Conservation (phyloP, 148 eudicot species). For the Rhododendron griersonianum region DNA sequence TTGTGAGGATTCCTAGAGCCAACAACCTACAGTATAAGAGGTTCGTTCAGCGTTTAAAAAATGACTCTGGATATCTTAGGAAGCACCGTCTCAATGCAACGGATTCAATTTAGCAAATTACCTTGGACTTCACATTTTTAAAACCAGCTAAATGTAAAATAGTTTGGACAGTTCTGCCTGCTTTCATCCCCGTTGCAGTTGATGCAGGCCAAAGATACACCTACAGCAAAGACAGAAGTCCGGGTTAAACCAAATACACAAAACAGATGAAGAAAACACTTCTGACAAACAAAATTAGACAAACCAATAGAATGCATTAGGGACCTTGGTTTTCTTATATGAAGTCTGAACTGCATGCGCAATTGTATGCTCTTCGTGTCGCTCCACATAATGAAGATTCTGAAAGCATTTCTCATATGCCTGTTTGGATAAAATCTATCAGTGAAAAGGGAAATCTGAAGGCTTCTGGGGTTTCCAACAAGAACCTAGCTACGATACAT, state of each 20-base stretch:
- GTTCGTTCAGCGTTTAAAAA: neutral
- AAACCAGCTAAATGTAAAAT: conserved; percentile 82
- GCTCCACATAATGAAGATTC: conserved; percentile 82
- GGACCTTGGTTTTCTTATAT: conserved; percentile 94
- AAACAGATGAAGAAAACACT: neutral
- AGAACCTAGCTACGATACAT: neutral
- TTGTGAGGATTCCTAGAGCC: conserved; percentile 91
- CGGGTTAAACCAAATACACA: neutral
- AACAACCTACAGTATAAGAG: conserved; percentile 57
- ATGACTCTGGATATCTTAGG: neutral
- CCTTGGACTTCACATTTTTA: conserved; percentile 91
- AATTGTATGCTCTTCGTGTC: conserved; percentile 92
- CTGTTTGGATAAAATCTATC: conserved; percentile 30
- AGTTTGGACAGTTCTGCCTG: conserved; percentile 70
- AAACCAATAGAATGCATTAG: neutral
- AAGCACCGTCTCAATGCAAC: neutral
- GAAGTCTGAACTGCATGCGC: conserved; percentile 88
- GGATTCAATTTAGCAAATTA: conserved; percentile 12
- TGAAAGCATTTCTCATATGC: conserved; percentile 90
- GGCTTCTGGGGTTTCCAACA: neutral
- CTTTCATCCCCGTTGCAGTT: conserved; percentile 73
- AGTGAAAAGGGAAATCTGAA: neutral
- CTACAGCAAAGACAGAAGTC: conserved; percentile 28
- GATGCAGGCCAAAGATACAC: conserved; percentile 90
- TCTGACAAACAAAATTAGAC: neutral